These are phyloP conservation scores for Raphanus sativus DNA, from an alignment of 345 rosid genomes.

Conservation along the genomic window DNA sequence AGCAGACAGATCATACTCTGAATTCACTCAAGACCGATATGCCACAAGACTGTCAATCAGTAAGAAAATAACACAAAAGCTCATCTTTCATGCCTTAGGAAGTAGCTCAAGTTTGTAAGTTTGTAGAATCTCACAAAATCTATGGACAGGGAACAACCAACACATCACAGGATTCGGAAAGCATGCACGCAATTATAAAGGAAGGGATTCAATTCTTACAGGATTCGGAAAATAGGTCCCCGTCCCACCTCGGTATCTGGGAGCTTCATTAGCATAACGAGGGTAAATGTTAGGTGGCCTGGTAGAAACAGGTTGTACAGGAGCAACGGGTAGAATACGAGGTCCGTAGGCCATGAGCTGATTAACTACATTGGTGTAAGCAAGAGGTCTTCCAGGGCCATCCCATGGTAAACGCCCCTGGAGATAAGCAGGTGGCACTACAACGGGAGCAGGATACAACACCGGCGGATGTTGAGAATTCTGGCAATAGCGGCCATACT, in stretches of 20 bases:
- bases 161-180: slow-evolving; percentile 12
- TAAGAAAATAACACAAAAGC: not conserved
- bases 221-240: slow-evolving; percentile 97
- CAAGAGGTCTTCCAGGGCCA: slow-evolving; percentile 79
- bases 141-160: slow-evolving; percentile 9
- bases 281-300: slow-evolving; percentile 70
- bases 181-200: slow-evolving; percentile 17
- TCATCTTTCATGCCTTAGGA: not conserved
- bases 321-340: slow-evolving; percentile 63
- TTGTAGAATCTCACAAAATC: slow-evolving; percentile 10
- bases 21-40: slow-evolving; percentile 2
- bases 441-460: slow-evolving; percentile 58
- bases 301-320: slow-evolving; percentile 63
- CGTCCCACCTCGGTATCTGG: slow-evolving; percentile 88
- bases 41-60: slow-evolving; percentile 2
- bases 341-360: slow-evolving; percentile 69
- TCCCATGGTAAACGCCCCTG: slow-evolving; percentile 84
- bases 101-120: slow-evolving; percentile 1
- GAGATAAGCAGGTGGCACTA: slow-evolving; percentile 64
- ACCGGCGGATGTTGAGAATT: slow-evolving; percentile 46
- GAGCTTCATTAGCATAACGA: slow-evolving; percentile 69
- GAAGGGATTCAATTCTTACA: slow-evolving; percentile 53
- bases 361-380: slow-evolving; percentile 53
- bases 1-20: slow-evolving; percentile 15
- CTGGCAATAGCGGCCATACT: slow-evolving; percentile 83